A percentile compares a stretch with the other conserved stretches of the same genome.
These are phyloP conservation scores for Herpotrichia juniperi DNA, from an alignment of 2,329 filamentous ascomycete species.

Conservation along the genomic window DNA sequence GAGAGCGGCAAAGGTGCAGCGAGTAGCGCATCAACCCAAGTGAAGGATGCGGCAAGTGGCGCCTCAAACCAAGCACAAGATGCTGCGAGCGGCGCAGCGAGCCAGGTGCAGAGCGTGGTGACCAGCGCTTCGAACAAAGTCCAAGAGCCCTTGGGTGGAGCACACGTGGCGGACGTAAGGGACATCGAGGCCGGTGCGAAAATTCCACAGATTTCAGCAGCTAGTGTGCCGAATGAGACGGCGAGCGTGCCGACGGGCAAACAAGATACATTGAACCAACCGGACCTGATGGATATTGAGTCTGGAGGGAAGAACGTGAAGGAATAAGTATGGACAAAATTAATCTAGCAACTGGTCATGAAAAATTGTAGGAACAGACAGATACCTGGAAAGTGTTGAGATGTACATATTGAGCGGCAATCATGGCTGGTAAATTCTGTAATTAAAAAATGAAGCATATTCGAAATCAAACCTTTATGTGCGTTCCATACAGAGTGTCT, in stretches of 20 bases:
- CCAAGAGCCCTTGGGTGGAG: too few relatives aligned
- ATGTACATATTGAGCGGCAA: too few relatives aligned
- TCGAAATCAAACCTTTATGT: too few relatives aligned
- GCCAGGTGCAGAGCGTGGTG: too few relatives aligned
- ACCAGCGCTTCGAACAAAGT: too few relatives aligned
- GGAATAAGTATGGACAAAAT: neutral
- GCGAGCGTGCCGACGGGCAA: neutral
- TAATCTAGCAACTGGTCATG: neutral
- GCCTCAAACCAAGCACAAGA: constrained; percentile 6
- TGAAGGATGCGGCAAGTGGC: constrained; percentile 22
- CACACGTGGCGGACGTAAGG: constrained; percentile 20
- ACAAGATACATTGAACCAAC: neutral
- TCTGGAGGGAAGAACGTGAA: neutral
- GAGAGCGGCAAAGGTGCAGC: constrained; percentile 32
- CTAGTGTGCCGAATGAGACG: neutral
- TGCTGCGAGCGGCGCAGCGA: too few relatives aligned
- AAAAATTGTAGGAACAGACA: too few relatives aligned
- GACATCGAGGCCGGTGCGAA: constrained; percentile 1
- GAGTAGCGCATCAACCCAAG: constrained; percentile 16
- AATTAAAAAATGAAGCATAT: too few relatives aligned
- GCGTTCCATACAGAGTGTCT: too few relatives aligned
- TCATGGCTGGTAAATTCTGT: too few relatives aligned
- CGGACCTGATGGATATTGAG: neutral
- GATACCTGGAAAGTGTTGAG: too few relatives aligned
- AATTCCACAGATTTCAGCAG: too few relatives aligned